Conservation (phyloP, 257 asterid genomes). For the Nicotiana attenuata region DNA sequence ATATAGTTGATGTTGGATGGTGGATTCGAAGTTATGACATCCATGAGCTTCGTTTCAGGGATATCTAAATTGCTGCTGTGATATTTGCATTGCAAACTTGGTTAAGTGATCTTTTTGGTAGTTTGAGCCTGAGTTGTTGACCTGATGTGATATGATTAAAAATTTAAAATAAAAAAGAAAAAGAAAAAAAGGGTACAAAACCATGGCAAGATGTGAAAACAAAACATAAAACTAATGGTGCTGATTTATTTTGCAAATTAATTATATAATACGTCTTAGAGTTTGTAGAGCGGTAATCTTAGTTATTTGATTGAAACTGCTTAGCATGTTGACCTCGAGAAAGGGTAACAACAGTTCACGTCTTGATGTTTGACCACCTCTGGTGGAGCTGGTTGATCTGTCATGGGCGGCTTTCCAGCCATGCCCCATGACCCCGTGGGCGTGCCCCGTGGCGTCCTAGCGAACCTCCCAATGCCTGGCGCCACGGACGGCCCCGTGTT, state of each 20-base stretch:
- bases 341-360: too few relatives aligned
- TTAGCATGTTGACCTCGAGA: too few relatives aligned
- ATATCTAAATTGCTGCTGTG: background rate
- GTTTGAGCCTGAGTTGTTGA: background rate
- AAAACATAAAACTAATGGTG: background rate
- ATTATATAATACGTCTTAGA: too few relatives aligned
- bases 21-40: background rate
- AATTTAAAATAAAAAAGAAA: background rate
- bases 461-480: too few relatives aligned
- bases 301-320: too few relatives aligned
- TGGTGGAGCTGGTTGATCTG: too few relatives aligned
- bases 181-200: background rate
- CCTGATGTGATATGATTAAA: background rate
- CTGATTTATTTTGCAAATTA: background rate
- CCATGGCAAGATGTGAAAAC: background rate
- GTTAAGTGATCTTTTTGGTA: background rate
- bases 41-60: background rate
- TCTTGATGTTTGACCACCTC: too few relatives aligned
- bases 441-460: too few relatives aligned
- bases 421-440: too few relatives aligned
- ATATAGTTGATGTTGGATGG: background rate
- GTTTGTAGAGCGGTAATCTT: background rate
- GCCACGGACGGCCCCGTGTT: too few relatives aligned
- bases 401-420: too few relatives aligned
- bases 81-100: background rate